These are phyloP conservation scores for Sugiyamaella novakii DNA, from an alignment of 1,139 yeast genomes.

Conservation along the genomic window DNA sequence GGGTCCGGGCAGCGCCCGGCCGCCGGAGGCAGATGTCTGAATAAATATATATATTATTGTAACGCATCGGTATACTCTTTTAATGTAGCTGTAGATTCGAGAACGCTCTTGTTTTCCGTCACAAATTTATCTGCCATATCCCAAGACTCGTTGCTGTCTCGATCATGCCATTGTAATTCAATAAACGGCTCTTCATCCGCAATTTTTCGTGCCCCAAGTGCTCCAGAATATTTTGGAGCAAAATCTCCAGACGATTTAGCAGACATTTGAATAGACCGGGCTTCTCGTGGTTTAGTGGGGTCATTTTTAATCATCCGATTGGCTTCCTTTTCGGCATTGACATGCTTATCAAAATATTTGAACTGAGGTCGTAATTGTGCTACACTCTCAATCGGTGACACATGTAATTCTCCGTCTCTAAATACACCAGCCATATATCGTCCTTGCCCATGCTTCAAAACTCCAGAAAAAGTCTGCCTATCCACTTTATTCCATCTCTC, in stretches of 20 bases:
- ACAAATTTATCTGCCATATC: conserved; percentile 41
- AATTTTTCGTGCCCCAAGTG: conserved; percentile 68
- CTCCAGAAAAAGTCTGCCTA: conserved; percentile 67
- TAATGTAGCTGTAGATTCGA: conserved; percentile 33
- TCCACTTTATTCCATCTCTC: conserved; percentile 63
- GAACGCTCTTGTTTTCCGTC: conserved; percentile 27
- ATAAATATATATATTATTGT: conserved; percentile 10
- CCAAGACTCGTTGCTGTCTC: conserved; percentile 45
- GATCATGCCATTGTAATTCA: conserved; percentile 52
- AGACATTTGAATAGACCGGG: conserved; percentile 72
- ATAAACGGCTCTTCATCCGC: conserved; percentile 74
- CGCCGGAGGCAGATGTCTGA: conserved; percentile 8
- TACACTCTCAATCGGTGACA: conserved; percentile 66
- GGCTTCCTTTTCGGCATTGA: conserved; percentile 39
- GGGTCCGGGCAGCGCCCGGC: conserved; percentile 14
- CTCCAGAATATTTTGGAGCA: conserved; percentile 73
- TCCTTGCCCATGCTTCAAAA: conserved; percentile 44
- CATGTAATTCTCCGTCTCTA: conserved; percentile 55
- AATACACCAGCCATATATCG: conserved; percentile 62
- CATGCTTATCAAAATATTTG: conserved; percentile 58
- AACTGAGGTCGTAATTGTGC: conserved; percentile 84
- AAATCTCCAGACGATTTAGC: conserved; percentile 67
- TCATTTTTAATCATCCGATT: conserved; percentile 44
- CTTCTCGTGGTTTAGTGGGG: conserved; percentile 50
- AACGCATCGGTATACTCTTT: conserved; percentile 35